Evolutionary conservation across 352 stramenopile species (phyloP).

Genomic region (Lagenidium sp.): DNA sequence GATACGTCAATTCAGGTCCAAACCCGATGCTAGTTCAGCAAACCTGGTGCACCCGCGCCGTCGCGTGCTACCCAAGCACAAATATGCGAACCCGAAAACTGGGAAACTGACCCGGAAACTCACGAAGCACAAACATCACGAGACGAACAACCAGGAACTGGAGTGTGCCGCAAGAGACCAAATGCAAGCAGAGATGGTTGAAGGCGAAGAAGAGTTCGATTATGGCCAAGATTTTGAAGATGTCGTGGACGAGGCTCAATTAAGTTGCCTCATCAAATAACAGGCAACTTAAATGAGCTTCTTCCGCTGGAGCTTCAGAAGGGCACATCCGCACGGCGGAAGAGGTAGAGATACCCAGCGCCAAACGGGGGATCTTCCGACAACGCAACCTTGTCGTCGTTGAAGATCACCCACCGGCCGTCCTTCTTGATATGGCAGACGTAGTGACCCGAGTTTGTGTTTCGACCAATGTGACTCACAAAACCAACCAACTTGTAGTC

Average conservation of each 20-base stretch:
- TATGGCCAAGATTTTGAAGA: conserved; percentile 82
- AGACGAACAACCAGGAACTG: conserved; percentile 3
- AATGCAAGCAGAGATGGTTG: conserved; percentile 10
- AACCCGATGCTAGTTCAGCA: too few species aligned
- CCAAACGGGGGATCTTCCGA: conserved; percentile 91
- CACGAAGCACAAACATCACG: background rate
- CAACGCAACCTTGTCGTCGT: conserved; percentile 97
- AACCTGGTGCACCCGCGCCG: too few species aligned
- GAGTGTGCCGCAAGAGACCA: conserved; percentile 9
- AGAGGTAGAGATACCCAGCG: conserved; percentile 97
- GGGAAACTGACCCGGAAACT: too few species aligned
- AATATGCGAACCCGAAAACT: too few species aligned
- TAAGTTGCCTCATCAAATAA: too few species aligned
- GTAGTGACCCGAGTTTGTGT: conserved; percentile 97
- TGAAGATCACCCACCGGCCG: conserved; percentile 97
- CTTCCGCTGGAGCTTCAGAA: too few species aligned
- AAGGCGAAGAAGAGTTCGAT: conserved; percentile 41
- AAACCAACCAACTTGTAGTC: conserved; percentile 96
- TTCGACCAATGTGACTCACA: conserved; percentile 98
- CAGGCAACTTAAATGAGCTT: too few species aligned
- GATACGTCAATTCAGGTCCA: too few species aligned
- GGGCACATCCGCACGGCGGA: conserved; percentile 41
- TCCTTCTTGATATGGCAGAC: conserved; percentile 97
- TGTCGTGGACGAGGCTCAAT: conserved; percentile 55
- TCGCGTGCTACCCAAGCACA: too few species aligned